Base-by-base conservation (phyloP, 169 alveolate genomes). In the Cryptosporidium xiaoi region DNA sequence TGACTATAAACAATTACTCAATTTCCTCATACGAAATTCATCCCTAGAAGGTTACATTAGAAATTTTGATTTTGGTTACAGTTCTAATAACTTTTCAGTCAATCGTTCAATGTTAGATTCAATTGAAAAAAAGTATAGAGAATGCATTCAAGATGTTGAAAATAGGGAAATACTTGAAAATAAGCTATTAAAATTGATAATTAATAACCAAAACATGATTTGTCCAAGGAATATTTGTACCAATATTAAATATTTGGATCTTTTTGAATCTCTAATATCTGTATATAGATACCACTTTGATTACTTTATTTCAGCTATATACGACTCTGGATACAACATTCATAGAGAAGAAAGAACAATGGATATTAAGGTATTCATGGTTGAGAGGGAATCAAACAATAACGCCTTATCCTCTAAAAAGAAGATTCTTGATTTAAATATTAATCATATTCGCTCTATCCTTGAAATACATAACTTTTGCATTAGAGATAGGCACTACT, bases 251-350 rank as follows among this genome's bases (percentile, higher is more conserved):
- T 50, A 77, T 48, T 77, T 29, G 29, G 71, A 77, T 36, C 58
- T 77, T 16, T 77, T 60, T 62, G 77, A 77, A 46, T 77, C 87
- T 18, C 27, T 77, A 44, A 24, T 77, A 24, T 62, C 65, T 3
- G 87, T 62, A n/a, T 77, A 60, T 27, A 77, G 69, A 20, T 77
- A 34, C 20, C 87, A 44, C 10, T 60, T 55, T 16, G 64, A 44
- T 27, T 40, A 40, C n/a, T 46, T 77, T 5, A 29, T 60, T 58
- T 58, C 77, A 20, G 12, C 60, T 16, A 40, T 33, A 44, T 60
- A 60, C 33, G 36, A 29, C 8, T 40, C 51, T 1, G 29, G 46
- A 46, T 48, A 77, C 27, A 7, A 60, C 3, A 62, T 16, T 2
- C 40, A 12, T 36, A 16, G 13, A 2, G 46, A 34, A 24, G 64